phyloP scores from a whole-genome alignment of 495 filamentous ascomycete species.

The Xylaria scruposa region DNA sequence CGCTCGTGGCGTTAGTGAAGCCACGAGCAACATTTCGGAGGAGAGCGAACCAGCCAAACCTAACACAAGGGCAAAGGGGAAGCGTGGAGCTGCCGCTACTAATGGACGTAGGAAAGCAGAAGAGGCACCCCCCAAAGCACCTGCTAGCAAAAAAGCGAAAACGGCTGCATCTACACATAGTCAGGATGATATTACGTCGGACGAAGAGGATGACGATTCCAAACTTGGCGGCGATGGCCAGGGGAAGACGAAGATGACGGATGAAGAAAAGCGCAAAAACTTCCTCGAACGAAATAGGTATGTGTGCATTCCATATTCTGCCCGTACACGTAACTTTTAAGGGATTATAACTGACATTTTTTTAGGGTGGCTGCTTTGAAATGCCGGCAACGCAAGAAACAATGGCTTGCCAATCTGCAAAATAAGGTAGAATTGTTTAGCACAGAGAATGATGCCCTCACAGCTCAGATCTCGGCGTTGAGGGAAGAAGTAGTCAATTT shows the following conservation, averaged over 20 bases:
- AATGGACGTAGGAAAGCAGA: conserved; percentile 83
- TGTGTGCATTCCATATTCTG: conserved; percentile 40
- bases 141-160: conserved; percentile 76
- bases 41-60: conserved; percentile 71
- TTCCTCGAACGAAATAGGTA: conserved; percentile 97
- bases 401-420: conserved; percentile 96
- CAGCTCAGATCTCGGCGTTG: conserved; percentile 78
- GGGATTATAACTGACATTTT: conserved; percentile 36
- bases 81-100: conserved; percentile 57
- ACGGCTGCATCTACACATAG: conserved; percentile 39
- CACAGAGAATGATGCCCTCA: conserved; percentile 87
- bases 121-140: conserved; percentile 68
- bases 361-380: conserved; percentile 91
- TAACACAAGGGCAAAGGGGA: conserved; percentile 69
- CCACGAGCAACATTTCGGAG: conserved; percentile 73
- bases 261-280: conserved; percentile 98
- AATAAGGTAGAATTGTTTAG: conserved; percentile 92
- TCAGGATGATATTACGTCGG: conserved; percentile 33
- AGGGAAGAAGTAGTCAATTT: conserved; percentile 93
- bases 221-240: conserved; percentile 48
- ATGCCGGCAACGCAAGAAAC: conserved; percentile 97
- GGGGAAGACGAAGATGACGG: conserved; percentile 87
- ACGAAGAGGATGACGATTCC: conserved; percentile 59
- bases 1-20: conserved; percentile 68
- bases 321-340: background rate